These are phyloP conservation scores for Leptosphaerulina australis DNA, from an alignment of 2,329 filamentous ascomycete genomes.

Conservation along the genomic window DNA sequence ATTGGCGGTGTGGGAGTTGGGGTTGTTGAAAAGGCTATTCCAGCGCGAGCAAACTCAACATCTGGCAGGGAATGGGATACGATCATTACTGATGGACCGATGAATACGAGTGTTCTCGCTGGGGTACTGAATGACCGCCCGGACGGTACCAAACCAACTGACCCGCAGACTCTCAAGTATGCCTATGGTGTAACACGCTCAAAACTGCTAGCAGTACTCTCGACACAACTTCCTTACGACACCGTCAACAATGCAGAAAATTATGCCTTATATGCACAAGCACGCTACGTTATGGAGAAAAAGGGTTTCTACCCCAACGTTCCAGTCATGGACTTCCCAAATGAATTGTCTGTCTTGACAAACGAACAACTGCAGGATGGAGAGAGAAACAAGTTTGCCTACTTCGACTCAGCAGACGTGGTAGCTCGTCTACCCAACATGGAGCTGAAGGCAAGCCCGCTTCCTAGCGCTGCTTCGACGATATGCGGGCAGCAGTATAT, in stretches of 20 bases:
- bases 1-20: slow-evolving; percentile 38
- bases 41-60: slow-evolving; percentile 24
- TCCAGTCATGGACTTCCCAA: slow-evolving; percentile 41
- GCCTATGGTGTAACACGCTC: slow-evolving; percentile 43
- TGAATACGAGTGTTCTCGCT: slow-evolving; percentile 44
- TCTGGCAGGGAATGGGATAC: slow-evolving; percentile 31
- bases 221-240: slow-evolving; percentile 42
- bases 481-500: slow-evolving; percentile 4
- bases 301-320: slow-evolving; percentile 41
- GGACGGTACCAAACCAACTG: slow-evolving; percentile 24
- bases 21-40: slow-evolving; percentile 29
- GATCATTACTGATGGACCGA: slow-evolving; percentile 26
- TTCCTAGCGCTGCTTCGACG: slow-evolving; percentile 28
- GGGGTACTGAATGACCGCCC: slow-evolving; percentile 39
- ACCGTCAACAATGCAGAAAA: slow-evolving; percentile 45
- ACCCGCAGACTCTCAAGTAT: slow-evolving; percentile 37
- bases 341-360: slow-evolving; percentile 38
- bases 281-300: slow-evolving; percentile 38
- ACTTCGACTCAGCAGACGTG: slow-evolving; percentile 39
- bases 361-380: slow-evolving; percentile 44
- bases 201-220: slow-evolving; percentile 39
- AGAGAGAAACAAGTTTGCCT: slow-evolving; percentile 36
- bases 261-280: slow-evolving; percentile 43
- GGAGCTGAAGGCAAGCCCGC: slow-evolving; percentile 26
- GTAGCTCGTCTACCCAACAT: slow-evolving; percentile 23